Conservation (phyloP, 768 basidiomycete genomes). For the Dioszegia hungarica region DNA sequence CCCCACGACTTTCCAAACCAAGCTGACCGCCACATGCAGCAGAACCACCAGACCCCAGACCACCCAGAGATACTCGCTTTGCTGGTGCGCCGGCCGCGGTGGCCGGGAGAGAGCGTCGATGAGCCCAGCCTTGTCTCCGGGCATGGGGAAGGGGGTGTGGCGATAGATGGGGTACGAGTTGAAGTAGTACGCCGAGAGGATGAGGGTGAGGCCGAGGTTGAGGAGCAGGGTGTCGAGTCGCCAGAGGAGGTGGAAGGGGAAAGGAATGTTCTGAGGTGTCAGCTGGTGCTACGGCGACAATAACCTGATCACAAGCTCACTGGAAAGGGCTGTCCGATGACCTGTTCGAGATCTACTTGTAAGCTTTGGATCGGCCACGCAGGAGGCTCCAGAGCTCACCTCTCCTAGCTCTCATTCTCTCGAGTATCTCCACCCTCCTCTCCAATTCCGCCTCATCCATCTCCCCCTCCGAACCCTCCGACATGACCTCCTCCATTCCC, state of each 20-base stretch:
- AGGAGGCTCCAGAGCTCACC: conserved; percentile 22
- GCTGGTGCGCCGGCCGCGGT: conserved; percentile 15
- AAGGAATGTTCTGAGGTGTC: conserved; percentile 44
- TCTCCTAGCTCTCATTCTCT: conserved; percentile 40
- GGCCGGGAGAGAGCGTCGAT: background rate
- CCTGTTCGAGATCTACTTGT: conserved; percentile 40
- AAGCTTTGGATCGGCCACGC: background rate
- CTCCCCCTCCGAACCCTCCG: conserved; percentile 2
- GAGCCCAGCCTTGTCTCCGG: background rate
- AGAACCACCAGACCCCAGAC: conserved; percentile 30
- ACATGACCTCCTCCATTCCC: background rate
- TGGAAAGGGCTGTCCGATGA: conserved; percentile 43
- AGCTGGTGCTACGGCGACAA: background rate
- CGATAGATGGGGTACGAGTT: conserved; percentile 43
- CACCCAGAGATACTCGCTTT: conserved; percentile 34
- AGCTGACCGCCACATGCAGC: conserved; percentile 33
- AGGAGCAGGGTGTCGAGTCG: conserved; percentile 46
- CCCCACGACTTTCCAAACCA: conserved; percentile 43
- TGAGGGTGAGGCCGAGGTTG: conserved; percentile 44
- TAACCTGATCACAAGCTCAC: conserved; percentile 19
- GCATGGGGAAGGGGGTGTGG: background rate
- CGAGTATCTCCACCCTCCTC: conserved; percentile 43
- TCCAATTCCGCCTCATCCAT: conserved; percentile 41
- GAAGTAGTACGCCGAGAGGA: conserved; percentile 47
- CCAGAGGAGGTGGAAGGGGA: conserved; percentile 46